Conservation (phyloP, 305 asterid species). For the Salvia sclarea region DNA sequence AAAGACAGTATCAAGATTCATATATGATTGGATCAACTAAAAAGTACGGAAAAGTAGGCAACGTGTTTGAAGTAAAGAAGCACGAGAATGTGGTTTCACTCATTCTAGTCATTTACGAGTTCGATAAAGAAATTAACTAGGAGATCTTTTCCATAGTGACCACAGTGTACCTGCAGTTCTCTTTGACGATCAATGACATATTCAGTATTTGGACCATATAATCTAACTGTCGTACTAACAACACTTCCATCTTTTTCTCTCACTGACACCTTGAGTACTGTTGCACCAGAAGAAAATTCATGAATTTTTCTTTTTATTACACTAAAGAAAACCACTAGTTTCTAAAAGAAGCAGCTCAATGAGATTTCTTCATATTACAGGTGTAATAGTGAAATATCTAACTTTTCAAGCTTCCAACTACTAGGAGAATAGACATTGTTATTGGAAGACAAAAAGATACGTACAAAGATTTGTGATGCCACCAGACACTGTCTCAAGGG, state of each 20-base stretch:
- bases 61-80: conserved; percentile 15
- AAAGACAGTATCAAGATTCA: conserved; percentile 33
- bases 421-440: not conserved
- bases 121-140: not conserved
- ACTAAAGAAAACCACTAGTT: conserved; percentile 26
- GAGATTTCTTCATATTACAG: conserved; percentile 17
- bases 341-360: not conserved
- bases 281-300: conserved; percentile 35
- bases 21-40: conserved; percentile 18
- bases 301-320: conserved; percentile 1
- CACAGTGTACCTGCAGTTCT: conserved; percentile 66
- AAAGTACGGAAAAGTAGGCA: conserved; percentile 8
- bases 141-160: not conserved
- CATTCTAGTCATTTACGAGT: conserved; percentile 12
- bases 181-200: conserved; percentile 88
- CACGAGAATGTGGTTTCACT: conserved; percentile 8
- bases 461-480: conserved; percentile 90
- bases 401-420: conserved; percentile 11
- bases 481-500: conserved; percentile 81
- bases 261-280: conserved; percentile 89
- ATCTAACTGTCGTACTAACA: conserved; percentile 64
- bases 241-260: conserved; percentile 50
- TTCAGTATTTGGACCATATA: conserved; percentile 95
- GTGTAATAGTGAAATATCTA: not conserved
- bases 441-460: conserved; percentile 34